Evolutionary conservation across 352 stramenopile species (phyloP).

Genomic region (Poterioochromonas sp.): DNA sequence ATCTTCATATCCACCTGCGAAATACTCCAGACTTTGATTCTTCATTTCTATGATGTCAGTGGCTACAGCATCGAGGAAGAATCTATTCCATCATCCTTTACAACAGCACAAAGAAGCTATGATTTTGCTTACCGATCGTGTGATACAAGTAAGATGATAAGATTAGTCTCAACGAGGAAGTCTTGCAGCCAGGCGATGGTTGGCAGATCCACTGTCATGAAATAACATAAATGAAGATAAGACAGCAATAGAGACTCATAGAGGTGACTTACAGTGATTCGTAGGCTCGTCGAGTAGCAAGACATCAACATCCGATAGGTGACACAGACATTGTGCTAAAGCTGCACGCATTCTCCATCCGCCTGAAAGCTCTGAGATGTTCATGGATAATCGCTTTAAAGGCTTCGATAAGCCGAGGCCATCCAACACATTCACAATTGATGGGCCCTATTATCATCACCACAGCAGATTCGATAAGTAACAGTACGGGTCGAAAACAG

Average conservation of each 20-base stretch:
- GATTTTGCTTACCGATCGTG: constrained; percentile 8
- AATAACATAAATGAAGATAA: neutral
- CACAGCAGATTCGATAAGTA: neutral
- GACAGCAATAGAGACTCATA: neutral
- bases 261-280: constrained; percentile 50
- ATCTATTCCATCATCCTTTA: no score
- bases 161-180: neutral
- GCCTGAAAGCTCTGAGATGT: constrained; percentile 51
- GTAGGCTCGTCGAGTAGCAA: constrained; percentile 57
- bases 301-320: constrained; percentile 51
- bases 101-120: no score
- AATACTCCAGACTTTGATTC: neutral
- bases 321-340: constrained; percentile 92
- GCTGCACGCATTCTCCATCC: constrained; percentile 98
- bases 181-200: neutral
- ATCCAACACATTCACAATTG: neutral
- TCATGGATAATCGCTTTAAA: neutral
- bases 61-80: neutral
- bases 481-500: neutral
- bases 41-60: constrained; percentile 28
- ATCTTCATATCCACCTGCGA: neutral
- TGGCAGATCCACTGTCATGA: neutral
- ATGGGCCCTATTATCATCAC: neutral
- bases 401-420: neutral
- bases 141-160: constrained; percentile 1